Evolutionary conservation across 352 stramenopile genomes (phyloP).

Genomic region (Globisporangium barbulae): DNA sequence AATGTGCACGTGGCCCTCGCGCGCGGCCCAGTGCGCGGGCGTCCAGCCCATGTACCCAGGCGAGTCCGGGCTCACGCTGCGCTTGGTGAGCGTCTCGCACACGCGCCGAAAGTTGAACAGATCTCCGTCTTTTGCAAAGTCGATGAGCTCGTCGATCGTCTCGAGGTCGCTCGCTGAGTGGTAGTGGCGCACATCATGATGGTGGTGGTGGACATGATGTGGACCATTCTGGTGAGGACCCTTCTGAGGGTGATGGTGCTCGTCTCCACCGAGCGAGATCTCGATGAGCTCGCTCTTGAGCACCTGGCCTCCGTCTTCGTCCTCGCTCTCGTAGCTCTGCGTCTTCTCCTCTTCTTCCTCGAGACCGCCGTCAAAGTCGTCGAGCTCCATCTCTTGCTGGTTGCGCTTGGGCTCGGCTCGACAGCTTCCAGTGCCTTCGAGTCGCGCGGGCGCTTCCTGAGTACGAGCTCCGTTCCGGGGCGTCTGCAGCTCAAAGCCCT

Average conservation of each 20-base stretch:
- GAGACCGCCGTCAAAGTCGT: slow-evolving; percentile 9
- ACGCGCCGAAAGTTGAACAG: slow-evolving; percentile 42
- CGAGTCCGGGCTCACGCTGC: slow-evolving; percentile 44
- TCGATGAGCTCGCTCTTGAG: slow-evolving; percentile 46
- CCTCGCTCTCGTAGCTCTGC: slow-evolving; percentile 16
- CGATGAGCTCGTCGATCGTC: slow-evolving; percentile 57
- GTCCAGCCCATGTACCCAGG: slow-evolving; percentile 76
- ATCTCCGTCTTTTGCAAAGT: slow-evolving; percentile 61
- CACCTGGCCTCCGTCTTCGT: slow-evolving; percentile 14
- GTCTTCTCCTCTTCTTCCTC: slow-evolving; percentile 20
- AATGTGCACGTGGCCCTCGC: slow-evolving; percentile 58
- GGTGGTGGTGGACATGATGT: slow-evolving; percentile 1
- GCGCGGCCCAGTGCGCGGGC: slow-evolving; percentile 68
- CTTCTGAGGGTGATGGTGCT: slow-evolving; percentile 9
- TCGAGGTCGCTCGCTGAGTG: slow-evolving; percentile 31
- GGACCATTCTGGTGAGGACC: not conserved
- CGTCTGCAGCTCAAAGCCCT: not conserved
- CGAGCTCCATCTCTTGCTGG: slow-evolving; percentile 17
- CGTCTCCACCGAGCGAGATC: slow-evolving; percentile 40
- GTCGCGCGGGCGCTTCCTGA: not conserved
- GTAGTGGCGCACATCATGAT: slow-evolving; percentile 3
- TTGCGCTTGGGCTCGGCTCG: not conserved
- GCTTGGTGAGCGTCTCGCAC: slow-evolving; percentile 33
- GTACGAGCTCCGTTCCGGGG: not conserved
- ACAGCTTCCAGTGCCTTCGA: not conserved